A percentile compares a stretch with the other conserved stretches of the same genome.
Evolutionary conservation across 345 rosid species (phyloP).

Genomic region (Rhodamnia rubescens): DNA sequence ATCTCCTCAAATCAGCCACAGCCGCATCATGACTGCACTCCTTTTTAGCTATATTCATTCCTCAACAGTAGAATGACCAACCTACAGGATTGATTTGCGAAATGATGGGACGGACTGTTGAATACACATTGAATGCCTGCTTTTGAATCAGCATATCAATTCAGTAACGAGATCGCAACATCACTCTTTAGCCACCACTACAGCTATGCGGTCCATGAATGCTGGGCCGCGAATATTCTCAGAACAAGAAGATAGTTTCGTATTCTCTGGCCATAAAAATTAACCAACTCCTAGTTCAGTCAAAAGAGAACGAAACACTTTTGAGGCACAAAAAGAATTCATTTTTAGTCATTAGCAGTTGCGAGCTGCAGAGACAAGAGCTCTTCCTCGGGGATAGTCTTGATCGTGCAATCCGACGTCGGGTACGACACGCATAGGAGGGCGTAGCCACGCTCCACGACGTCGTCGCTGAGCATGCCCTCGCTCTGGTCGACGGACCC

Average conservation of each 20-base stretch:
- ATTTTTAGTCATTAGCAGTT: conserved; percentile 62
- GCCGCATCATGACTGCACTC: background rate
- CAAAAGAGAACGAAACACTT: background rate
- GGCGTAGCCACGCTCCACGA: conserved; percentile 77
- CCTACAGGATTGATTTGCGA: background rate
- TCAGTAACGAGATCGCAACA: background rate
- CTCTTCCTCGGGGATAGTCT: conserved; percentile 89
- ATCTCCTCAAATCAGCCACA: background rate
- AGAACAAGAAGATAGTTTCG: background rate
- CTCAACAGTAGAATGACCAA: background rate
- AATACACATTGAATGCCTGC: background rate
- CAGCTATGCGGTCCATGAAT: background rate
- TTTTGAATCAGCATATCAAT: background rate
- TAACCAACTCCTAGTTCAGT: background rate
- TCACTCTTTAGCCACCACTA: background rate
- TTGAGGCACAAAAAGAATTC: background rate
- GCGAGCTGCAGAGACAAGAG: conserved; percentile 74
- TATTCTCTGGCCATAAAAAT: background rate
- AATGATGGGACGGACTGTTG: background rate
- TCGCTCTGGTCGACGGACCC: conserved; percentile 90
- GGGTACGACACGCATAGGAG: conserved; percentile 82
- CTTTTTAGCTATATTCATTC: background rate
- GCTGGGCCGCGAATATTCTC: background rate
- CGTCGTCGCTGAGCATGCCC: conserved; percentile 97
- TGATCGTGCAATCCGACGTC: conserved; percentile 65